Evolutionary conservation across 495 filamentous ascomycete genomes (phyloP).

Genomic region (Letharia columbiana): DNA sequence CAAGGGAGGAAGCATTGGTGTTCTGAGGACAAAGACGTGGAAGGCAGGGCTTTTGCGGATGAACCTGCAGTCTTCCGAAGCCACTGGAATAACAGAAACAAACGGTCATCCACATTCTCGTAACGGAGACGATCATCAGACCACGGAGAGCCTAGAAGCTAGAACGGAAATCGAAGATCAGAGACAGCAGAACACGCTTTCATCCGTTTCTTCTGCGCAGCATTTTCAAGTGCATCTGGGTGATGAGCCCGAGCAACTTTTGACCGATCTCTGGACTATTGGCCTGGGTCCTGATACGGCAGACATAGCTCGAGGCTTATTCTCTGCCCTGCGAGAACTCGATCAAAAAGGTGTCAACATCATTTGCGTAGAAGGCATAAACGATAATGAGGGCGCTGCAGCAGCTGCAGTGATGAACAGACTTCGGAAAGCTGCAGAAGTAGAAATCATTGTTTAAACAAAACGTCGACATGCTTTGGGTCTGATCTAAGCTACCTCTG

Average conservation of each 20-base stretch:
- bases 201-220: background rate
- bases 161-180: background rate
- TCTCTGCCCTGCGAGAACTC: conserved; percentile 76
- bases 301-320: conserved; percentile 74
- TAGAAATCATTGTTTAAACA: conserved; percentile 33
- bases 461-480: background rate
- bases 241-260: background rate
- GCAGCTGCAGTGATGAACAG: conserved; percentile 97
- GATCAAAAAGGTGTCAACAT: conserved; percentile 70
- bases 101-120: background rate
- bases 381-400: conserved; percentile 63
- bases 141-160: background rate
- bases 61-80: background rate
- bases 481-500: conserved; percentile 19
- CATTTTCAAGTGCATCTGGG: background rate
- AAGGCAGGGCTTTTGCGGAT: conserved; percentile 21
- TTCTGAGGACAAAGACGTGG: conserved; percentile 32
- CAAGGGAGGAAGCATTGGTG: conserved; percentile 24
- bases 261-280: conserved; percentile 29
- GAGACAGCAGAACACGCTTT: background rate
- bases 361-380: conserved; percentile 87
- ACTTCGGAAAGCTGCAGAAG: conserved; percentile 73
- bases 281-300: conserved; percentile 57
- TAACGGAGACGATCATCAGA: background rate
- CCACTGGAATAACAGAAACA: background rate